Conservation (phyloP, 139 green algal genomes). For the Nannochloris sp. region DNA sequence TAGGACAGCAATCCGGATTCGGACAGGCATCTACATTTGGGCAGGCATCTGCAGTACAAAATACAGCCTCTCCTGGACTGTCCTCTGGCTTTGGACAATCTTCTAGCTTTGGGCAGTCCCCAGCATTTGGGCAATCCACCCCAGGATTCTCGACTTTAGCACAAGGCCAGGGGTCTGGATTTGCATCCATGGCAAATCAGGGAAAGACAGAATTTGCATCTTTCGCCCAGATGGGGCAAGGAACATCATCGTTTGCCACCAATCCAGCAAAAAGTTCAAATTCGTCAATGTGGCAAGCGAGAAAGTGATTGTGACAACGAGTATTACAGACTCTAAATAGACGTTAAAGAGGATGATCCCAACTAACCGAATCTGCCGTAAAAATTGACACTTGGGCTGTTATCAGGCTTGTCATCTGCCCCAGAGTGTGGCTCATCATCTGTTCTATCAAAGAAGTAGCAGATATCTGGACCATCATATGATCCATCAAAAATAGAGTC, state of each 20-base stretch:
- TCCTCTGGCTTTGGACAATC: constrained; percentile 10
- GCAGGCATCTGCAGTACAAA: no score
- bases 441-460: constrained; percentile 7
- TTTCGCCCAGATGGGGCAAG: background rate
- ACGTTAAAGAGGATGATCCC: no score
- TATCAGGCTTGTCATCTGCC: constrained; percentile 7
- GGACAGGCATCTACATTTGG: no score
- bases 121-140: constrained; percentile 11
- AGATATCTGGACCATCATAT: constrained; percentile 52
- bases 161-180: background rate
- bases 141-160: background rate
- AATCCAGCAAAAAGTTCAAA: no score
- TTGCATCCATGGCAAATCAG: background rate
- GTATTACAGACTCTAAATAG: no score
- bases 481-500: constrained; percentile 51
- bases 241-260: no score
- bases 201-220: background rate
- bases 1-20: constrained; percentile 1
- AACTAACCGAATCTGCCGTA: background rate
- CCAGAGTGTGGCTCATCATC: constrained; percentile 8
- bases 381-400: constrained; percentile 1
- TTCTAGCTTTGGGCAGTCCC: constrained; percentile 8
- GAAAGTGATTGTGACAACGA: no score
- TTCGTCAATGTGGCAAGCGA: no score
- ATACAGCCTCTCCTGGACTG: constrained; percentile 3